Conservation (phyloP, 1,139 yeast species). For the Blastobotrys buckinghamii region DNA sequence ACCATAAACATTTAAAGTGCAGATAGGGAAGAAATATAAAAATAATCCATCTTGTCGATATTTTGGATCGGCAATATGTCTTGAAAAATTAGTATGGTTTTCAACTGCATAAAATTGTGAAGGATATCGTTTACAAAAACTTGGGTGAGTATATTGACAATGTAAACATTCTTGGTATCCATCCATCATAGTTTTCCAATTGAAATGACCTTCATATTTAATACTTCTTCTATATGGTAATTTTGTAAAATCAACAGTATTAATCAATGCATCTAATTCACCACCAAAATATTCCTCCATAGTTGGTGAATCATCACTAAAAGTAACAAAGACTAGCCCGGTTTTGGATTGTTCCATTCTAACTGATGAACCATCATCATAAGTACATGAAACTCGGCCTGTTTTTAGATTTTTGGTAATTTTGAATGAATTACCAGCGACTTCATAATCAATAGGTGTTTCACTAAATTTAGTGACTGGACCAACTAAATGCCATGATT, state of each 20-base stretch:
- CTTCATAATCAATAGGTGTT: constrained; percentile 9
- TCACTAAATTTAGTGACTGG: constrained; percentile 12
- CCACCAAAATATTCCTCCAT: constrained; percentile 12
- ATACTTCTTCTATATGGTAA: constrained; percentile 10
- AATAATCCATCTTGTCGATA: constrained; percentile 11
- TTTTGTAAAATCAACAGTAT: constrained; percentile 11
- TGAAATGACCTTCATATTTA: constrained; percentile 11
- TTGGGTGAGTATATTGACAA: constrained; percentile 11
- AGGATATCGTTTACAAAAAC: constrained; percentile 10
- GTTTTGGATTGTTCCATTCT: constrained; percentile 9
- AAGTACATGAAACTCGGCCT: not conserved
- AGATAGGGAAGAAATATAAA: constrained; percentile 12
- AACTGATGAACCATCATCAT: constrained; percentile 1
- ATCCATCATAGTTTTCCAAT: constrained; percentile 14
- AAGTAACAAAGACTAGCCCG: constrained; percentile 11
- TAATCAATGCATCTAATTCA: constrained; percentile 9
- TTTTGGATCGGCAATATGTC: constrained; percentile 11
- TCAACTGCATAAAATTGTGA: constrained; percentile 11
- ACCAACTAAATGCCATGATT: constrained; percentile 12
- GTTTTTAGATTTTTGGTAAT: not conserved
- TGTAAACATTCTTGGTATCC: constrained; percentile 12
- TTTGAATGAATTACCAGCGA: constrained; percentile 8
- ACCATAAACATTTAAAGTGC: constrained; percentile 13
- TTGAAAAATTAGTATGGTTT: constrained; percentile 12
- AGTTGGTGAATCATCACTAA: constrained; percentile 9